Evolutionary conservation across 306 rosid species (phyloP), one percentile per base, ranked within the genome.

Genomic region (Boehmeria nivea): DNA sequence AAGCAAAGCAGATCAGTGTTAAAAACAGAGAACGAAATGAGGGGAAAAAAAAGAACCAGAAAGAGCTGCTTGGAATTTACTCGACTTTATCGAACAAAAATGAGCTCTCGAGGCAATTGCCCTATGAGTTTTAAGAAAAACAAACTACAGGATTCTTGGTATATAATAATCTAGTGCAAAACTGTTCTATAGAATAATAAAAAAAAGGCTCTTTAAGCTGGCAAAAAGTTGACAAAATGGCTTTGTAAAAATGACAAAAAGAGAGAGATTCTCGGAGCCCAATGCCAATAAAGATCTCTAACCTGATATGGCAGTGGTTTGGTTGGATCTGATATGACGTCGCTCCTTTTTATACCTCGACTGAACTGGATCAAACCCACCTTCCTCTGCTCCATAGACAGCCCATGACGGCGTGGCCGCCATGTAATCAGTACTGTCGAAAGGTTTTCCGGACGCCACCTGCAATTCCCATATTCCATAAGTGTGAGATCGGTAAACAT

Each of bases 381-480:
- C 86, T 79, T 91, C 96, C 22, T 82, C 76, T 25, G 99, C 81
- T 58, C 99, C 99, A 81, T 78, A 91, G 47, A 85, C 46, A 11
- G 99, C 93, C 99, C 99, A 91, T 16, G 95, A 69, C 53, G 99
- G 99, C 34, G 99, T 82, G 51, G 76, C 78, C 60, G 89, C 76
- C 96, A 85, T 87, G 69, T 91, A 91, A 66, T 87, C 96, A 33
- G 12, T 51, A 69, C 96, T 81, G 72, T 77, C 76, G 70, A 91
- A 87, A 60, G 81, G 82, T 75, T 59, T 75, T 59, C 93, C 86
- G 31, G 96, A 76, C 45, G 91, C 89, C 79, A 87, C 95, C 99
- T 91, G 87, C 64, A 74, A 73, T 78, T 58, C 63, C 61, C 61
- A 17, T 36, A 44, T 61, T 70, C 61, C 54, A 17, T 36, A 49